Evolutionary conservation across 352 stramenopile genomes (phyloP), one percentile per base, ranked within the genome.

Genomic region (Globisporangium iwayamae): DNA sequence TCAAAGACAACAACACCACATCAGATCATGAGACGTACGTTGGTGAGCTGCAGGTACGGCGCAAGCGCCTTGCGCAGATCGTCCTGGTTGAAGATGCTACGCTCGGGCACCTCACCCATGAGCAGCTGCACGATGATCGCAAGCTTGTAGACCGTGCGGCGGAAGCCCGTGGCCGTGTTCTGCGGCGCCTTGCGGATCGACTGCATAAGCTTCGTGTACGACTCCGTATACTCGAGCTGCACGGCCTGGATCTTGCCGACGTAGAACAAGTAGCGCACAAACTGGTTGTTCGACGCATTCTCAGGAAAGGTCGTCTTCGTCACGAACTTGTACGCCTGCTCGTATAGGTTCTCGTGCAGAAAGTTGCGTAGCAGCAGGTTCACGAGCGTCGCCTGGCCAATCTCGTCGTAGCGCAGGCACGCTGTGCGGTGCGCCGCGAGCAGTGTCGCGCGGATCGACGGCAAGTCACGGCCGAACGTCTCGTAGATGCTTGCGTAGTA

Each of bases 231-330:
- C 80, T 99, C 97, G 32, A 99, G 85, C 66, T 98, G 90, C 43
- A 99, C 79, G 14, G 97, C 96, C 68, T 98, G 90, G 60, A 99
- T 98, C 50, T 97, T 93, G 65, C 96, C 86, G 16, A 93, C 85
- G 72, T 99, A 98, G 75, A 98, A 99, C 60, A 99, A 71, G 71
- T 99, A 99, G 39, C 97, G 90, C 66, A 98, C 96, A 62, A 99
- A 96, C 83, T 99, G 97, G 76, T 99, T 99, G 85, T 99, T 99
- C n/a, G 91, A 98, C 22, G 96, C 91, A 7, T 77, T 85, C 63
- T 97, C 89, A 0, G 91, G 89, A 60, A 96, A 96, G 38, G 77
- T 85, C 22, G 90, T 93, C 79, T 96, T 96, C 56, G 71, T 91
- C 46, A 96, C 85, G 56, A 98, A 95, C 71, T 97, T 98, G 73